Conservation (phyloP, 2,329 filamentous ascomycete species). For the Trichoderma semiorbis region DNA sequence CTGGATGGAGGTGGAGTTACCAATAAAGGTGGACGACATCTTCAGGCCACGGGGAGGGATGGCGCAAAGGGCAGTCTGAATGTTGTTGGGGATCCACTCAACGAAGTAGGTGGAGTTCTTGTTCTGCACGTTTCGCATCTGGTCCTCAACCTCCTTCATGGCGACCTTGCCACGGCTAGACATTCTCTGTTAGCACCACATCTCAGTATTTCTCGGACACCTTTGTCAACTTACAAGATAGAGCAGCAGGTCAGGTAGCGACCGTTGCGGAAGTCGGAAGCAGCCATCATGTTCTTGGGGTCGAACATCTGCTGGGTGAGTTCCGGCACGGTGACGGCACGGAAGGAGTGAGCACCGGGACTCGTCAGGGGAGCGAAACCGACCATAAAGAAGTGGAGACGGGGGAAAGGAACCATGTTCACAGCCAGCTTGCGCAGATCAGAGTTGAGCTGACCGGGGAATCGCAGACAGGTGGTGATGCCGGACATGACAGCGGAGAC, state of each 20-base stretch:
- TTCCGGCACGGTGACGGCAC: slow-evolving; percentile 94
- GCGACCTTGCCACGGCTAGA: slow-evolving; percentile 92
- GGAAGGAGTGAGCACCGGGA: slow-evolving; percentile 82
- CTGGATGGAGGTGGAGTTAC: slow-evolving; percentile 99
- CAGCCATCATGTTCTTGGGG: slow-evolving; percentile 99
- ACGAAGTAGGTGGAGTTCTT: slow-evolving; percentile 99
- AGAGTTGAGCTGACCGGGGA: slow-evolving; percentile 99
- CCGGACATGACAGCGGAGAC: slow-evolving; percentile 99
- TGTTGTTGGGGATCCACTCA: slow-evolving; percentile 99
- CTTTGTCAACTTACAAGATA: slow-evolving; percentile 70
- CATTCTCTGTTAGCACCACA: slow-evolving; percentile 14
- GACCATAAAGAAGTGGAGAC: slow-evolving; percentile 99
- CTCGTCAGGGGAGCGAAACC: slow-evolving; percentile 98
- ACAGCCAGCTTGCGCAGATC: slow-evolving; percentile 98
- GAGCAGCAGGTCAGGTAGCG: slow-evolving; percentile 99
- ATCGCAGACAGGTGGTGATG: slow-evolving; percentile 96
- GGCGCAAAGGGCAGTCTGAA: slow-evolving; percentile 98
- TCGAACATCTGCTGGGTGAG: slow-evolving; percentile 99
- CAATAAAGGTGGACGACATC: slow-evolving; percentile 99
- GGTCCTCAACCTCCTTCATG: slow-evolving; percentile 99
- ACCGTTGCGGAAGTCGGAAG: slow-evolving; percentile 98
- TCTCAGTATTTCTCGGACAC: not conserved
- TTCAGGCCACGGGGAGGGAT: slow-evolving; percentile 96
- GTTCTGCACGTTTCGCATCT: slow-evolving; percentile 99
- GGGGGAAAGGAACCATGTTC: slow-evolving; percentile 99